phyloP scores from a whole-genome alignment of 495 filamentous ascomycete species.

The Bombardia bombarda region DNA sequence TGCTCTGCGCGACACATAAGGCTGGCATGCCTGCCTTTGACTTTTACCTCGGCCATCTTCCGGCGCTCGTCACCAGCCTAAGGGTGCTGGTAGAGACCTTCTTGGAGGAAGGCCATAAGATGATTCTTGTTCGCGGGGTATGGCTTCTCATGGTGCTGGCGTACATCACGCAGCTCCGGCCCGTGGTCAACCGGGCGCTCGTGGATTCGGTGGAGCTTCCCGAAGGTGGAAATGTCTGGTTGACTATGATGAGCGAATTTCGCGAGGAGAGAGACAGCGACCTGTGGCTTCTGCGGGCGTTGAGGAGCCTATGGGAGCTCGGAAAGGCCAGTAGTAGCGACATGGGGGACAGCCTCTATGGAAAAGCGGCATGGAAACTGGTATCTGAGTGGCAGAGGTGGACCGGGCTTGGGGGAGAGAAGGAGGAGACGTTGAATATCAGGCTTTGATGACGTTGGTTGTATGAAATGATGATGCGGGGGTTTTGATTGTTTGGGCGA shows the following conservation, averaged over 20 bases:
- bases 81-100: constrained; percentile 13
- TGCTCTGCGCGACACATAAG: constrained; percentile 20
- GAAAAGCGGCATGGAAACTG: constrained; percentile 23
- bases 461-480: too few species aligned
- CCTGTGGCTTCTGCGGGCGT: constrained; percentile 11
- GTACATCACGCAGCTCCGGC: constrained; percentile 26
- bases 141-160: constrained; percentile 20
- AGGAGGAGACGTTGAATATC: constrained; percentile 21
- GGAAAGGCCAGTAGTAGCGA: constrained; percentile 2
- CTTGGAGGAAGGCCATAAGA: constrained; percentile 6
- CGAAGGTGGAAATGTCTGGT: too few species aligned
- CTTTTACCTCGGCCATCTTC: constrained; percentile 19
- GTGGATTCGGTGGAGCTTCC: constrained; percentile 5
- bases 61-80: constrained; percentile 15
- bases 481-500: too few species aligned
- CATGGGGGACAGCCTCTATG: constrained; percentile 8
- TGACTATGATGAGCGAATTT: too few species aligned
- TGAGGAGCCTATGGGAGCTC: constrained; percentile 22
- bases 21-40: constrained; percentile 17
- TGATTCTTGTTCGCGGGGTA: constrained; percentile 15
- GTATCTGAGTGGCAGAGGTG: constrained; percentile 17
- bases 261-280: constrained; percentile 8
- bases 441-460: too few species aligned
- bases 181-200: constrained; percentile 14
- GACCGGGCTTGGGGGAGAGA: constrained; percentile 16